Evolutionary conservation across 495 filamentous ascomycete species (phyloP).

Genomic region (Hypoxylon trugodes): DNA sequence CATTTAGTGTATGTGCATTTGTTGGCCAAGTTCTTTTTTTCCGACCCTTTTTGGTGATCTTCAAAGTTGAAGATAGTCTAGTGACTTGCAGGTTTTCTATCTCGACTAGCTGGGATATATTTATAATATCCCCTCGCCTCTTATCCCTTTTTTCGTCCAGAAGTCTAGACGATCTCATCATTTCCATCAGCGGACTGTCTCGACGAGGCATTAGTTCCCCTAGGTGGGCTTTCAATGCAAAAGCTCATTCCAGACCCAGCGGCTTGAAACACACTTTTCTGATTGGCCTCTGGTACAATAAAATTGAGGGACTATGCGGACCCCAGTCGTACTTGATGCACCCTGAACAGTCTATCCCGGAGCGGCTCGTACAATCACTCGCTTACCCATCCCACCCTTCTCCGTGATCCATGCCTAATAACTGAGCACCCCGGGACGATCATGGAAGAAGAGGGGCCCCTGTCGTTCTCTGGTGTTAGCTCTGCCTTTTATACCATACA

Average conservation of each 20-base stretch:
- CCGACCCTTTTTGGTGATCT: neutral
- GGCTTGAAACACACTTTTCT: conserved; percentile 24
- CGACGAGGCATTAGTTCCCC: conserved; percentile 20
- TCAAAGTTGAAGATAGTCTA: neutral
- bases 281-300: conserved; percentile 29
- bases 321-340: conserved; percentile 31
- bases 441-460: conserved; percentile 23
- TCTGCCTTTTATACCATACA: conserved; percentile 31
- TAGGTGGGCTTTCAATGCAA: conserved; percentile 28
- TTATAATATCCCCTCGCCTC: too few species aligned
- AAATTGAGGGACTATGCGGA: conserved; percentile 36
- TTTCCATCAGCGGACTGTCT: neutral
- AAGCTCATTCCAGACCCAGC: conserved; percentile 22
- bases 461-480: conserved; percentile 9
- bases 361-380: conserved; percentile 37
- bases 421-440: conserved; percentile 27
- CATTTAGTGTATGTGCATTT: too few species aligned
- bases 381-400: conserved; percentile 26
- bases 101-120: too few species aligned
- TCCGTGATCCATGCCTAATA: conserved; percentile 27
- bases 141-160: conserved; percentile 7
- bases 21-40: neutral
- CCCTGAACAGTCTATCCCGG: conserved; percentile 26
- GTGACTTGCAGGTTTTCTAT: neutral
- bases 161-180: conserved; percentile 2